These are phyloP conservation scores for Rauvolfia tetraphylla DNA, from an alignment of 257 asterid genomes.

Conservation along the genomic window DNA sequence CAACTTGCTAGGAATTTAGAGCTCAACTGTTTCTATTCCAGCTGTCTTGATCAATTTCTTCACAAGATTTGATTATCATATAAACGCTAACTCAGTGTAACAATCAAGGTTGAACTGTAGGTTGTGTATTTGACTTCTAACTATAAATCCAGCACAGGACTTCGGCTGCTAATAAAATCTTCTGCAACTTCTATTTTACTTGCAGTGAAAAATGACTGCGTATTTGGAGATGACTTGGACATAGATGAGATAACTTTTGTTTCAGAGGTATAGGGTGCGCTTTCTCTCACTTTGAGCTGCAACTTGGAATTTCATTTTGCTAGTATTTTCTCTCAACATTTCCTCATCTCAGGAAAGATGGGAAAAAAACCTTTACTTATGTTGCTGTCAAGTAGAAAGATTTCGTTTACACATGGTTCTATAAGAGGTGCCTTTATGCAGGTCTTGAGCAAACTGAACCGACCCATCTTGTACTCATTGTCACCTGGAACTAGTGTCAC, in stretches of 20 bases:
- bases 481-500: slow-evolving; percentile 84
- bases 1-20: neutral
- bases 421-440: slow-evolving; percentile 29
- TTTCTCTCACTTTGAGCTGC: slow-evolving; percentile 1
- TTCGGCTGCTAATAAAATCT: slow-evolving; percentile 4
- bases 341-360: neutral
- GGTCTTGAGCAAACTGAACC: slow-evolving; percentile 55
- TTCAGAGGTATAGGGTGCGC: slow-evolving; percentile 53
- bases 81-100: neutral
- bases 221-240: slow-evolving; percentile 81
- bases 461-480: slow-evolving; percentile 64
- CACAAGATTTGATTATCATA: neutral
- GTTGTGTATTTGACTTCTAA: neutral
- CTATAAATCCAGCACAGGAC: neutral
- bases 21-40: neutral
- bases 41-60: neutral
- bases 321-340: neutral
- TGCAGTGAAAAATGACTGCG: slow-evolving; percentile 91
- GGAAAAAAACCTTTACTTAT: neutral
- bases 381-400: neutral
- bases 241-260: slow-evolving; percentile 68
- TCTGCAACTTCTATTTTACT: slow-evolving; percentile 18
- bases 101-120: neutral
- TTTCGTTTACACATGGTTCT: neutral
- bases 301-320: slow-evolving; percentile 2